These are phyloP conservation scores for Tetradesmus lagerheimii DNA, from an alignment of 139 green algal species.

Conservation along the genomic window DNA sequence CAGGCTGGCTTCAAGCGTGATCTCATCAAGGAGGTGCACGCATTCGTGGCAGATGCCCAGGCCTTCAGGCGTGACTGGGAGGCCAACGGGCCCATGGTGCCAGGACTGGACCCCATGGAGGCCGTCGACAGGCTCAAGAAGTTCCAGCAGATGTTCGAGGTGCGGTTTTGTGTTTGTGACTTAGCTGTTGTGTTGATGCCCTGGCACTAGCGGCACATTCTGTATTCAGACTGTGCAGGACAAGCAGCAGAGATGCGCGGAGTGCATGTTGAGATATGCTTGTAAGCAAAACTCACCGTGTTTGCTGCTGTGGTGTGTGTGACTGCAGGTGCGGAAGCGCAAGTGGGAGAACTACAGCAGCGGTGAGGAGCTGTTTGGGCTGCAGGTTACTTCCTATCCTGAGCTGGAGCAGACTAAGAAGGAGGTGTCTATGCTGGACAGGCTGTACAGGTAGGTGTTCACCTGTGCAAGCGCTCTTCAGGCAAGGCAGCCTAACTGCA, in stretches of 20 bases:
- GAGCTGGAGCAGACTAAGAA: conserved; percentile 93
- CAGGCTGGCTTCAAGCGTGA: conserved; percentile 92
- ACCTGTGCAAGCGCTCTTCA: background rate
- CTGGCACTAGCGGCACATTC: too few species aligned
- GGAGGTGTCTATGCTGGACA: conserved; percentile 83
- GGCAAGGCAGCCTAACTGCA: background rate
- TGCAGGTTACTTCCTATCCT: conserved; percentile 88
- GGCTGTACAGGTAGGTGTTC: conserved; percentile 74
- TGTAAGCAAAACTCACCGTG: too few species aligned
- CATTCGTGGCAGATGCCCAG: conserved; percentile 86
- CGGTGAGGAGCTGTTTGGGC: conserved; percentile 95
- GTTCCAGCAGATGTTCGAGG: conserved; percentile 95
- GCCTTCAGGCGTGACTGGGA: conserved; percentile 90
- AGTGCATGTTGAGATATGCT: too few species aligned
- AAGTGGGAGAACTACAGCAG: conserved; percentile 92
- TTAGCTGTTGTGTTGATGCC: too few species aligned
- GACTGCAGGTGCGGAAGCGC: conserved; percentile 83
- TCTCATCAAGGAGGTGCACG: conserved; percentile 91
- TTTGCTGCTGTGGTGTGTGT: background rate
- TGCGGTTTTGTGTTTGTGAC: background rate
- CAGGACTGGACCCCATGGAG: conserved; percentile 91
- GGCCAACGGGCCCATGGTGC: conserved; percentile 89
- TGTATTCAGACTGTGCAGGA: too few species aligned
- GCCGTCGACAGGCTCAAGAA: conserved; percentile 90
- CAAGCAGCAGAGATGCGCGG: too few species aligned